Evolutionary conservation across 495 filamentous ascomycete species (phyloP), one percentile per base, ranked within the genome.

Genomic region (Penicillium ochrochloron): DNA sequence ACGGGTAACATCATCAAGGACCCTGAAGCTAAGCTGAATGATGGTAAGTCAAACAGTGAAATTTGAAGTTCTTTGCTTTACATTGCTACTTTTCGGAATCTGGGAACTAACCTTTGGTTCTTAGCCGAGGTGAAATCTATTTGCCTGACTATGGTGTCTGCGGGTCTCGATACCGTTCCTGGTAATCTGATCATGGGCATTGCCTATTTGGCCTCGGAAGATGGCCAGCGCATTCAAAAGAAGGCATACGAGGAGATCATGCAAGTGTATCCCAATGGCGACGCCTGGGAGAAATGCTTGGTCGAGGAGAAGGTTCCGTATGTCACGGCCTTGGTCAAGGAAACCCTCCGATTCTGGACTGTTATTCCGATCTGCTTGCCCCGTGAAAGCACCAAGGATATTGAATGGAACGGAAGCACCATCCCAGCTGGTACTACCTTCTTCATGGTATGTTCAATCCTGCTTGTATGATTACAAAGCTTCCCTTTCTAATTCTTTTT

Each of bases 311-410:
- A 90, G 63, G 83, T 91, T 1, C 85, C 86, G 19, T 92, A 92
- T 67, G 77, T 92, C 41, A 88, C 87, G 0, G 89, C 89, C 0
- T 68, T 92, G 41, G 86, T 89, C 56, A 89, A 90, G 66, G 89
- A 92, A 70, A 84, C 84, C 31, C 81, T 91, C 14, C 83, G 89
- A 60, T 92, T 85, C 78, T 92, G 85, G 83, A 89, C 85, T 3
- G 88, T 92, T n/a, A 87, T 91, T 65, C 88, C 89, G 3, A 88
- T 91, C 65, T 89, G 87, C 65, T 79, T 92, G 8, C 89, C 89
- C 0, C 80, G 88, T 5, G 83, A 83, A 27, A 86, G 77, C 64
- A 86, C 86, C 72, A 89, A 88, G 69, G 85, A 88, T 56, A 88
- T 91, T 51, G 70, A 78, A 34, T 91, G 82, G 73, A 79, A 87